phyloP scores from a whole-genome alignment of 768 basidiomycete species.

The Trametes cingulata region DNA sequence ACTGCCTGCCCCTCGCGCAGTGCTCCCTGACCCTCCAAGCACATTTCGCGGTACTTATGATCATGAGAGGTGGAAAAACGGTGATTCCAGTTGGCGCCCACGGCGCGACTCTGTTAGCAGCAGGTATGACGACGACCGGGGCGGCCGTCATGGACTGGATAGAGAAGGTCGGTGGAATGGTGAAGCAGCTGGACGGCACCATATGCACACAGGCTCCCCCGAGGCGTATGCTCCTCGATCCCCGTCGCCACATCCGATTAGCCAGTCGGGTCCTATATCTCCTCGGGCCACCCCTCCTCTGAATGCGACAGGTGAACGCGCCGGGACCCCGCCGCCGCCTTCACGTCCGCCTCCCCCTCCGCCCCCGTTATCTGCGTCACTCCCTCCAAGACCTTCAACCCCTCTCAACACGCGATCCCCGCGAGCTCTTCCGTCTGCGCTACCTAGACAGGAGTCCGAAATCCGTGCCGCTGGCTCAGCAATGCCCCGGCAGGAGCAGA shows the following conservation, averaged over 20 bases:
- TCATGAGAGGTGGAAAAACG: conserved; percentile 15
- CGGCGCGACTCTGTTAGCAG: conserved; percentile 3
- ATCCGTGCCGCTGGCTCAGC: background rate
- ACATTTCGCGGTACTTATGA: conserved; percentile 16
- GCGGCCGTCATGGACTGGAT: background rate
- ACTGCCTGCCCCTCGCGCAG: conserved; percentile 27
- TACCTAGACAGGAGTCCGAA: conserved; percentile 16
- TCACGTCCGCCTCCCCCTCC: conserved; percentile 22
- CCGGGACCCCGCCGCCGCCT: conserved; percentile 16
- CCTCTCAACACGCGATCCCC: conserved; percentile 51
- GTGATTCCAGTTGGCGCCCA: conserved; percentile 1
- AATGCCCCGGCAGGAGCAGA: background rate
- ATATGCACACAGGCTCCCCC: background rate
- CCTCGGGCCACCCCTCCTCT: conserved; percentile 20
- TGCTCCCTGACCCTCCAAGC: conserved; percentile 17
- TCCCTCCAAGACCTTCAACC: conserved; percentile 48
- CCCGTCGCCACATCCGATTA: conserved; percentile 1
- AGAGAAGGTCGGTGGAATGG: background rate
- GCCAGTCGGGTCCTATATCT: conserved; percentile 22
- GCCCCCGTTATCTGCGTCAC: conserved; percentile 21
- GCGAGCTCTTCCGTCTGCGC: background rate
- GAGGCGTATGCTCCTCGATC: conserved; percentile 8
- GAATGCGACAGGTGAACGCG: conserved; percentile 11
- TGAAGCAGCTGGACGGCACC: background rate
- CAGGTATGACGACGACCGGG: background rate